A percentile compares a stretch with the other conserved stretches of the same genome.
Conservation (phyloP, 345 rosid genomes). For the Eucalyptus rudis region DNA sequence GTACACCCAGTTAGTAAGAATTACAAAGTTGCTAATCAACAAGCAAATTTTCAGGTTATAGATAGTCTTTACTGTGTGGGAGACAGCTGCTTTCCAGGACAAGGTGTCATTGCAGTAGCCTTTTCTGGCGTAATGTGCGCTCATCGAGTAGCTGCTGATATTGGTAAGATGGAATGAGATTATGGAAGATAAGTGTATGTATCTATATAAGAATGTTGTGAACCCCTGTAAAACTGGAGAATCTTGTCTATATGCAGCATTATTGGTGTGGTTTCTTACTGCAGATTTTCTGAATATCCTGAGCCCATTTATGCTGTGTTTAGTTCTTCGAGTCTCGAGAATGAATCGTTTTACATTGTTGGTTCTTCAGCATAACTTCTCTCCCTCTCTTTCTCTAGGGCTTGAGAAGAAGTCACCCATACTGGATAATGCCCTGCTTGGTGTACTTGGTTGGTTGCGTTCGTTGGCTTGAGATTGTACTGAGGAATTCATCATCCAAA, state of each 20-base stretch:
- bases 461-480: conserved; percentile 40
- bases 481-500: neutral
- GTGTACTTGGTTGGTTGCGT: conserved; percentile 69
- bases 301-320: neutral
- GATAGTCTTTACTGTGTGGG: conserved; percentile 86
- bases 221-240: neutral
- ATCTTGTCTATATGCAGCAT: neutral
- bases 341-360: neutral
- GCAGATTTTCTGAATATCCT: neutral
- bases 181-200: neutral
- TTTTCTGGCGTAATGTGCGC: conserved; percentile 96
- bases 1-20: neutral
- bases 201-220: neutral
- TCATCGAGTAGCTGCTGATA: conserved; percentile 96
- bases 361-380: neutral
- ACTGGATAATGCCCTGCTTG: conserved; percentile 61
- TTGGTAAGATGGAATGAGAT: conserved; percentile 32
- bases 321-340: neutral
- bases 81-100: conserved; percentile 98
- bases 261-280: neutral
- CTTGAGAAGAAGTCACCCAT: conserved; percentile 66
- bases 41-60: conserved; percentile 39
- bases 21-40: neutral
- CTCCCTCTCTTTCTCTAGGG: conserved; percentile 10
- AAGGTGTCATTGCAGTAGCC: conserved; percentile 96